Percentiles rank a stretch among this genome's conserved stretches.
phyloP scores from a whole-genome alignment of 768 basidiomycete species.

The Rubroboletus pulcherrimus region DNA sequence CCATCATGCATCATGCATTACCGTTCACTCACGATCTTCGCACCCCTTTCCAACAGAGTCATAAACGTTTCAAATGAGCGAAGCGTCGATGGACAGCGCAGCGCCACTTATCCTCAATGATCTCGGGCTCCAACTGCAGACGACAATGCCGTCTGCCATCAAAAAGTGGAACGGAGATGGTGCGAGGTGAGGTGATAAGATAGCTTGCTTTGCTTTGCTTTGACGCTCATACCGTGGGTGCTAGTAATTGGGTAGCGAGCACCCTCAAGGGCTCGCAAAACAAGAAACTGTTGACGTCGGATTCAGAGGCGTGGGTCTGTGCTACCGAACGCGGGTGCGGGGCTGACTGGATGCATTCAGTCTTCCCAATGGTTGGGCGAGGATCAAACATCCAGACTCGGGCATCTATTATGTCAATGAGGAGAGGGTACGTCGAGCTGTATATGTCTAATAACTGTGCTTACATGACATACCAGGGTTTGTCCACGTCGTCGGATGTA shows the following conservation, averaged over 20 bases:
- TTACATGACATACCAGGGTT: slow-evolving; percentile 1
- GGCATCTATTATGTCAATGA: slow-evolving; percentile 30
- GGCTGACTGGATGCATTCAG: slow-evolving; percentile 6
- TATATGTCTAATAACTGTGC: background rate
- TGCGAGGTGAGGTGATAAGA: slow-evolving; percentile 9
- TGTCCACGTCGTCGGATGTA: slow-evolving; percentile 14
- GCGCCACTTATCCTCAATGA: background rate
- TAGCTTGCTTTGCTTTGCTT: background rate
- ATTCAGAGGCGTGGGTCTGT: slow-evolving; percentile 9
- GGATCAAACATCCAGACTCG: slow-evolving; percentile 30
- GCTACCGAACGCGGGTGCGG: background rate
- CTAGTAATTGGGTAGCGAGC: slow-evolving; percentile 3
- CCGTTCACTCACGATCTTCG: background rate
- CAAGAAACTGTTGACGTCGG: background rate
- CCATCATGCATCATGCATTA: background rate
- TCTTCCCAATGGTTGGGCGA: slow-evolving; percentile 26
- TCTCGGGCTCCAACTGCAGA: slow-evolving; percentile 2
- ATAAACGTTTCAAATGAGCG: slow-evolving; percentile 2
- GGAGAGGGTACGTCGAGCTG: slow-evolving; percentile 27
- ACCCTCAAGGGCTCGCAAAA: slow-evolving; percentile 17
- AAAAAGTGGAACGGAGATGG: background rate
- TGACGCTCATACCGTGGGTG: background rate
- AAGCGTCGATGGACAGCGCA: background rate
- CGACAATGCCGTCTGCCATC: slow-evolving; percentile 18
- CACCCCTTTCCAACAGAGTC: background rate